Conservation (phyloP, 441 rosid species). For the Capsella rubella region DNA sequence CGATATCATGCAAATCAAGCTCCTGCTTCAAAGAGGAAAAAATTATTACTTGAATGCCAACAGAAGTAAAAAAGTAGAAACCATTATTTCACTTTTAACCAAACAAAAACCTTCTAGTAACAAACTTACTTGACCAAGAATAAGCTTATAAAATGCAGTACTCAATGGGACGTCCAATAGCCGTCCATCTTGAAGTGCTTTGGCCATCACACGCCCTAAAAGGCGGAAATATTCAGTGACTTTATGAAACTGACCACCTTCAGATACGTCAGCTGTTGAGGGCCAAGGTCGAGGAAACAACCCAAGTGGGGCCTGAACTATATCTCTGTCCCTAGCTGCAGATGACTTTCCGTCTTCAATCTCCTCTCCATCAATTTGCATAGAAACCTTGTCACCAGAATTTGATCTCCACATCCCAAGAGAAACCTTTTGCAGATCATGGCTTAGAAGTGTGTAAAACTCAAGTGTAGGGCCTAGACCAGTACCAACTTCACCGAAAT, state of each 20-base stretch:
- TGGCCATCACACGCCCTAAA: slow-evolving; percentile 98
- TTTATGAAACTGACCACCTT: slow-evolving; percentile 76
- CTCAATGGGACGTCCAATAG: slow-evolving; percentile 92
- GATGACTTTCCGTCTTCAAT: slow-evolving; percentile 55
- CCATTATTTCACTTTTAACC: neutral
- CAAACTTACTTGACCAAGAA: slow-evolving; percentile 85
- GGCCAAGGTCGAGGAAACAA: slow-evolving; percentile 98
- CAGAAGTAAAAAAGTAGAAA: slow-evolving; percentile 8
- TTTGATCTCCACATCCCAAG: slow-evolving; percentile 98
- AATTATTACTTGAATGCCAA: neutral
- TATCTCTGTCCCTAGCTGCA: slow-evolving; percentile 51
- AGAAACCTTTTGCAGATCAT: slow-evolving; percentile 84
- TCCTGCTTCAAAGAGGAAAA: slow-evolving; percentile 61
- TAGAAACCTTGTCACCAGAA: slow-evolving; percentile 53
- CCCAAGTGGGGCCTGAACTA: slow-evolving; percentile 86
- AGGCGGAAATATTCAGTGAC: slow-evolving; percentile 88
- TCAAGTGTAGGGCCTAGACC: slow-evolving; percentile 99
- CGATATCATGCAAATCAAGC: slow-evolving; percentile 95
- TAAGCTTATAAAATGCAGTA: slow-evolving; percentile 85
- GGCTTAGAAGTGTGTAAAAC: slow-evolving; percentile 97
- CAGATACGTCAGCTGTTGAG: slow-evolving; percentile 72
- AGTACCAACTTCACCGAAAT: slow-evolving; percentile 99
- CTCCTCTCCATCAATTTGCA: slow-evolving; percentile 72
- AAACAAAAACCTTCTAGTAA: slow-evolving; percentile 12
- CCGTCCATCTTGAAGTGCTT: slow-evolving; percentile 99